A percentile compares a stretch with the other conserved stretches of the same genome.
phyloP scores from a whole-genome alignment of 495 filamentous ascomycete species.

The Tuber calosporum region DNA sequence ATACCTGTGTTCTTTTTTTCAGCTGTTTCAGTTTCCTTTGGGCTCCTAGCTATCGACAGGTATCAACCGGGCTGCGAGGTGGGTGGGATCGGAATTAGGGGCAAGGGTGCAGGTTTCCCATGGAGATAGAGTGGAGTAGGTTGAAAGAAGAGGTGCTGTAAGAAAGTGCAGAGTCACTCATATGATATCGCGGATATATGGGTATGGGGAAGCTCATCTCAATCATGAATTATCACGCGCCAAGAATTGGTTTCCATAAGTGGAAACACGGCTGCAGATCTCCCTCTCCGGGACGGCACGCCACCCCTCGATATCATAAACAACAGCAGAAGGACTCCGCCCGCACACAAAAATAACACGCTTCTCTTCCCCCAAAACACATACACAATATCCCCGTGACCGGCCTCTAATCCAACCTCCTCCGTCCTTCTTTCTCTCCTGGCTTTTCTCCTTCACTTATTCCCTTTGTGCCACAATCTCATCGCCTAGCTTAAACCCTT shows the following conservation, averaged over 20 bases:
- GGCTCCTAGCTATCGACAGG: background rate
- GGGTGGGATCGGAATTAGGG: background rate
- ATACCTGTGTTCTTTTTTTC: background rate
- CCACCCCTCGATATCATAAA: conserved; percentile 36
- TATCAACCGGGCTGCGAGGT: background rate
- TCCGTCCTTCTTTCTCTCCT: conserved; percentile 13
- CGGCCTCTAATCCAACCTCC: conserved; percentile 20
- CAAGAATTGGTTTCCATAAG: conserved; percentile 12
- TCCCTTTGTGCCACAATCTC: conserved; percentile 25
- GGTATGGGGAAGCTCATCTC: background rate
- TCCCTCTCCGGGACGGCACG: conserved; percentile 14
- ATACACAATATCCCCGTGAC: conserved; percentile 21
- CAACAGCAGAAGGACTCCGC: conserved; percentile 14
- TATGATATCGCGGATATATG: background rate
- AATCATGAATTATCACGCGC: conserved; percentile 5
- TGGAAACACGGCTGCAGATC: conserved; percentile 28
- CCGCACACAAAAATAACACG: conserved; percentile 23
- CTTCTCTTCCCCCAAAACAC: background rate
- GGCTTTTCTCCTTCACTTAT: conserved; percentile 18
- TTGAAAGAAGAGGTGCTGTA: background rate
- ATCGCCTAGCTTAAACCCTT: conserved; percentile 21
- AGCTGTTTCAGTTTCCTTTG: background rate
- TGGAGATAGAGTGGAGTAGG: background rate
- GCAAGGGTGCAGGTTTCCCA: background rate
- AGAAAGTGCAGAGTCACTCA: background rate